A percentile compares a stretch with the other conserved stretches of the same genome.
Evolutionary conservation across 2,329 filamentous ascomycete genomes (phyloP).

Genomic region (Fusarium temperatum): DNA sequence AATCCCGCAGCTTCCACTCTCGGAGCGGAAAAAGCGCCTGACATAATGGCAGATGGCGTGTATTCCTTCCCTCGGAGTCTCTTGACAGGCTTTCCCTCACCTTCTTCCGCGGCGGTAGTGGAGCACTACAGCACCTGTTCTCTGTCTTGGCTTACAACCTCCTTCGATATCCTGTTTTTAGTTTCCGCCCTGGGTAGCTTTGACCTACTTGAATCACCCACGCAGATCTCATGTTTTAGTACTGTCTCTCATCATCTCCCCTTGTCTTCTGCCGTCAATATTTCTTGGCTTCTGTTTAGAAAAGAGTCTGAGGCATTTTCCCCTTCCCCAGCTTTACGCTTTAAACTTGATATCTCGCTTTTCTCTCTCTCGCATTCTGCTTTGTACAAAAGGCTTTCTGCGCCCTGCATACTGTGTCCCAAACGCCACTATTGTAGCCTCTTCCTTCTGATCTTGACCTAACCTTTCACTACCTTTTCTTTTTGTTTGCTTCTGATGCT

Average conservation of each 20-base stretch:
- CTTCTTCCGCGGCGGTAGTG: not conserved
- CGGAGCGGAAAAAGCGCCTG: not conserved
- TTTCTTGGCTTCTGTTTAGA: slow-evolving; percentile 19
- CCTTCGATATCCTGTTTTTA: slow-evolving; percentile 15
- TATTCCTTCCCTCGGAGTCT: not conserved
- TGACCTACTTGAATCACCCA: slow-evolving; percentile 22
- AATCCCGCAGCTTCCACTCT: slow-evolving; percentile 11
- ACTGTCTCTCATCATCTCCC: slow-evolving; percentile 33
- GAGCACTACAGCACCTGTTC: not conserved
- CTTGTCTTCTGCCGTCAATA: slow-evolving; percentile 7
- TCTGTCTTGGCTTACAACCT: slow-evolving; percentile 5
- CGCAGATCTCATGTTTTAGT: slow-evolving; percentile 27
- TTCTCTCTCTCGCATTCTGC: not conserved
- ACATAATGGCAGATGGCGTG: not conserved
- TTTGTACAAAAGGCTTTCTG: slow-evolving; percentile 27
- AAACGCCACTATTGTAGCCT: not conserved
- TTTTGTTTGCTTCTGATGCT: not conserved
- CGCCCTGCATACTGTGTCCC: not conserved
- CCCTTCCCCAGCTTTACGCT: not conserved
- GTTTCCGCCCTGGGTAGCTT: not conserved
- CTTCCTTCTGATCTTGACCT: not conserved
- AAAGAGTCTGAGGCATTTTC: slow-evolving; percentile 24
- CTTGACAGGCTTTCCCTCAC: not conserved
- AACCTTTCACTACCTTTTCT: not conserved
- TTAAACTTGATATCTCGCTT: not conserved